Evolutionary conservation across 371 early-diverging fungal species (phyloP).

Genomic region (Lichtheimia hyalospora): DNA sequence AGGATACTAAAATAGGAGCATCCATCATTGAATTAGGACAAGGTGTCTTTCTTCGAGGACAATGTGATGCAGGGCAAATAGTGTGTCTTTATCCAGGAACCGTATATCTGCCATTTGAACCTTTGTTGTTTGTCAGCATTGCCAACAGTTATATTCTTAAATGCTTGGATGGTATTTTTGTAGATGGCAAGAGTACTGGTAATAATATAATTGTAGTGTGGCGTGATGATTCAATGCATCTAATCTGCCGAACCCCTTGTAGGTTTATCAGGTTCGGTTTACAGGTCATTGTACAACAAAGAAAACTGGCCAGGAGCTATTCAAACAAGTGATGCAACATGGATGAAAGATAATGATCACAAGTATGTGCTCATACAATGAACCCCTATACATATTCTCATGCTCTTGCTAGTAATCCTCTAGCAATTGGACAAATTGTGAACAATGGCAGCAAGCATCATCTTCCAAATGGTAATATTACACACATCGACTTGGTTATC

Average conservation of each 20-base stretch:
- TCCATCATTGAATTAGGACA: no score
- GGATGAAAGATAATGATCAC: slow-evolving; percentile 37
- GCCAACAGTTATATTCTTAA: slow-evolving; percentile 56
- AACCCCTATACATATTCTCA: background rate
- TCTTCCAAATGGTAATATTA: slow-evolving; percentile 51
- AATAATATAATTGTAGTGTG: background rate
- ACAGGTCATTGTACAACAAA: slow-evolving; percentile 42
- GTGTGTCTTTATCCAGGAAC: slow-evolving; percentile 30
- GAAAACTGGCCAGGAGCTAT: slow-evolving; percentile 62
- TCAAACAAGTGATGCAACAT: slow-evolving; percentile 49
- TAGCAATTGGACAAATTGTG: slow-evolving; percentile 58
- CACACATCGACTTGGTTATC: background rate
- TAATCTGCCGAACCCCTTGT: background rate
- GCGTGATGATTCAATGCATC: background rate
- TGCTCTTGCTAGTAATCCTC: slow-evolving; percentile 37
- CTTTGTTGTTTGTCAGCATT: slow-evolving; percentile 52
- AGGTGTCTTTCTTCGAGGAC: slow-evolving; percentile 6
- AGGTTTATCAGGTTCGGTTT: slow-evolving; percentile 48
- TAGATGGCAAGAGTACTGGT: slow-evolving; percentile 54
- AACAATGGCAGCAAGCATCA: slow-evolving; percentile 43
- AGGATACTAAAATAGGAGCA: background rate
- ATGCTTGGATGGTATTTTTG: slow-evolving; percentile 55
- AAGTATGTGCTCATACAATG: slow-evolving; percentile 2
- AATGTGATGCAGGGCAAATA: slow-evolving; percentile 3
- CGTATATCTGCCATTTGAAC: slow-evolving; percentile 52